A percentile compares a stretch with the other conserved stretches of the same genome.
Evolutionary conservation across 805 yeast species (phyloP).

Genomic region (Candida golubevii): DNA sequence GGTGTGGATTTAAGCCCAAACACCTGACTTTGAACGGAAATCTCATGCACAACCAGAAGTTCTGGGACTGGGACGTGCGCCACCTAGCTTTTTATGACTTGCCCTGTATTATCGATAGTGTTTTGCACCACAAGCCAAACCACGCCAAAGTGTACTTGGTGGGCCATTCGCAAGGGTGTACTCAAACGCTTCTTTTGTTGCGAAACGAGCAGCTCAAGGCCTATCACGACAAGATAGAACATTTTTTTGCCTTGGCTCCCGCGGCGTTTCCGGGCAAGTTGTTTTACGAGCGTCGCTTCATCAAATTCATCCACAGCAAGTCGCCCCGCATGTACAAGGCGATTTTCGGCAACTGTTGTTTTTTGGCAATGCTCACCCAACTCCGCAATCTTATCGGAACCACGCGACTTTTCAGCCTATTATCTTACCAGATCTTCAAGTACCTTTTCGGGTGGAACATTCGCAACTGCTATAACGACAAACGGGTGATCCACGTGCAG

Average conservation of each 20-base stretch:
- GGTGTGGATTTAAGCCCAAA: slow-evolving; percentile 78
- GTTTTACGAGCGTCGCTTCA: slow-evolving; percentile 57
- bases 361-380: slow-evolving; percentile 68
- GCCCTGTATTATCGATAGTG: slow-evolving; percentile 64
- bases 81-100: slow-evolving; percentile 79
- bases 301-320: slow-evolving; percentile 55
- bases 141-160: slow-evolving; percentile 52
- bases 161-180: slow-evolving; percentile 93
- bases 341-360: slow-evolving; percentile 74
- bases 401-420: slow-evolving; percentile 48
- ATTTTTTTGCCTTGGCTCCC: slow-evolving; percentile 79
- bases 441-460: slow-evolving; percentile 88
- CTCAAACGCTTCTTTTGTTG: slow-evolving; percentile 73
- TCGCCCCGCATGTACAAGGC: slow-evolving; percentile 41
- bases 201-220: slow-evolving; percentile 33
- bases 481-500: slow-evolving; percentile 60
- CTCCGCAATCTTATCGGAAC: slow-evolving; percentile 45
- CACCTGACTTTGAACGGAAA: slow-evolving; percentile 42
- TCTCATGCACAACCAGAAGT: slow-evolving; percentile 40
- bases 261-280: slow-evolving; percentile 86
- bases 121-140: slow-evolving; percentile 41
- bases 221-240: slow-evolving; percentile 53
- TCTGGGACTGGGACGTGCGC: slow-evolving; percentile 94
- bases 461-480: slow-evolving; percentile 59
- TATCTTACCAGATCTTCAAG: slow-evolving; percentile 80